Percentiles rank a stretch among this genome's conserved stretches.
Evolutionary conservation across 495 filamentous ascomycete genomes (phyloP).

Genomic region (Lentithecium fluviatile): DNA sequence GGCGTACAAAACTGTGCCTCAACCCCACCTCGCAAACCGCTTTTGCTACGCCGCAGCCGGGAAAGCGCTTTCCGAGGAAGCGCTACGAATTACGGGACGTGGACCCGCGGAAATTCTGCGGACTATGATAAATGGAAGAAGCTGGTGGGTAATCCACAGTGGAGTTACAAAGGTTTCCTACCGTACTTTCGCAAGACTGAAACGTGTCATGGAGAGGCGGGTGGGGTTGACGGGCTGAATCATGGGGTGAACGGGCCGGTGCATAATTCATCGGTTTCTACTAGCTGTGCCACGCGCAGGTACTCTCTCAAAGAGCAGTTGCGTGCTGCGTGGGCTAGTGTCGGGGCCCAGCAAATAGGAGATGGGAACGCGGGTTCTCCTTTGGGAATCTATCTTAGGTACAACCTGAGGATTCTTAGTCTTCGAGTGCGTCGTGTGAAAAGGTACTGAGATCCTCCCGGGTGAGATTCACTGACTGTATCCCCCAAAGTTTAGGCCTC

Average conservation of each 20-base stretch:
- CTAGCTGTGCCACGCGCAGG: not conserved
- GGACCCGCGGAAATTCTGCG: constrained; percentile 11
- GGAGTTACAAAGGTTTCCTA: constrained; percentile 16
- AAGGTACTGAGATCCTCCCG: too few species aligned
- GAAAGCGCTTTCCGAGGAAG: constrained; percentile 11
- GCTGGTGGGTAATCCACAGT: not conserved
- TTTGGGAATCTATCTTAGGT: too few species aligned
- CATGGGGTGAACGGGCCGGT: constrained; percentile 14
- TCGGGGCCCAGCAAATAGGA: not conserved
- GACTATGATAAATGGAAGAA: constrained; percentile 20
- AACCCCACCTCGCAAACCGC: constrained; percentile 41
- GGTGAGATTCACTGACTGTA: too few species aligned
- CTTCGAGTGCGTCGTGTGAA: too few species aligned
- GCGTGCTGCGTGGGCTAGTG: not conserved
- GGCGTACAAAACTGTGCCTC: constrained; percentile 45
- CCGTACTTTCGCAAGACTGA: constrained; percentile 22
- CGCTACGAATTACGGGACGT: constrained; percentile 14
- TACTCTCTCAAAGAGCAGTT: constrained; percentile 9
- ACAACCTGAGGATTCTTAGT: too few species aligned
- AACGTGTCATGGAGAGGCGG: not conserved
- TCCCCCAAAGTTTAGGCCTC: too few species aligned
- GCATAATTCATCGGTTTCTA: not conserved
- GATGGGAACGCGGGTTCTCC: constrained; percentile 15
- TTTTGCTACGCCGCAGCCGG: constrained; percentile 37
- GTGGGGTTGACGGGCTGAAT: not conserved